Evolutionary conservation across 345 rosid genomes (phyloP).

Genomic region (Passiflora organensis): DNA sequence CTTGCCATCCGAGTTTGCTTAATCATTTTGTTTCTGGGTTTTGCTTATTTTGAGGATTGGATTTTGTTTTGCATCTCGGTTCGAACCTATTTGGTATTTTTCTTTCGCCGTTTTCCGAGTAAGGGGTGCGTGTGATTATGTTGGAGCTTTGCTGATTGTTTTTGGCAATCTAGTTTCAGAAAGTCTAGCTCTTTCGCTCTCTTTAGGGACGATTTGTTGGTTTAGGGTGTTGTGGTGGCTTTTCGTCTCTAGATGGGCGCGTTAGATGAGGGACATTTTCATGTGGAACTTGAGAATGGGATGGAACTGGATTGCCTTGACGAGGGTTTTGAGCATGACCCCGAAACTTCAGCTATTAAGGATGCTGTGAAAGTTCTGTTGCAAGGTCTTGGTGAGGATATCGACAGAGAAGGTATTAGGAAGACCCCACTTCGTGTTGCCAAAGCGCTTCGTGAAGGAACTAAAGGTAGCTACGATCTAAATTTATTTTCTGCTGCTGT

Average conservation of each 20-base stretch:
- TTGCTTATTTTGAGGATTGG: too few relatives aligned
- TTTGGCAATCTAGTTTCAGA: too few relatives aligned
- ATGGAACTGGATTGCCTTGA: constrained; percentile 38
- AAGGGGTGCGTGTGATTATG: too few relatives aligned
- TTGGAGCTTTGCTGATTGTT: too few relatives aligned
- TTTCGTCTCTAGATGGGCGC: constrained; percentile 57
- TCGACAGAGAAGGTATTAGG: constrained; percentile 75
- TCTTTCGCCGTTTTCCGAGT: too few relatives aligned
- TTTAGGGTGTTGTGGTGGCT: constrained; percentile 26
- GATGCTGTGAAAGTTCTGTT: constrained; percentile 78
- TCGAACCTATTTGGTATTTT: too few relatives aligned
- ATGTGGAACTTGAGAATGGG: constrained; percentile 52
- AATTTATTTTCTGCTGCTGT: neutral
- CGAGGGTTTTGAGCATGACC: constrained; percentile 45
- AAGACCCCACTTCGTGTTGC: constrained; percentile 96
- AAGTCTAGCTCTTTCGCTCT: too few relatives aligned
- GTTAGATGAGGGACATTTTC: constrained; percentile 60
- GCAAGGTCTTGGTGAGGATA: constrained; percentile 75
- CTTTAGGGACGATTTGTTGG: too few relatives aligned
- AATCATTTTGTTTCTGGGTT: too few relatives aligned
- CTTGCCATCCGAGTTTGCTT: too few relatives aligned
- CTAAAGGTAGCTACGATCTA: constrained; percentile 66
- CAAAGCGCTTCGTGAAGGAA: constrained; percentile 79
- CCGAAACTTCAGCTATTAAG: constrained; percentile 64
- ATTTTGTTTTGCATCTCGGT: too few relatives aligned